phyloP scores from a whole-genome alignment of 495 filamentous ascomycete genomes.

The Aspergillus bridgeri region DNA sequence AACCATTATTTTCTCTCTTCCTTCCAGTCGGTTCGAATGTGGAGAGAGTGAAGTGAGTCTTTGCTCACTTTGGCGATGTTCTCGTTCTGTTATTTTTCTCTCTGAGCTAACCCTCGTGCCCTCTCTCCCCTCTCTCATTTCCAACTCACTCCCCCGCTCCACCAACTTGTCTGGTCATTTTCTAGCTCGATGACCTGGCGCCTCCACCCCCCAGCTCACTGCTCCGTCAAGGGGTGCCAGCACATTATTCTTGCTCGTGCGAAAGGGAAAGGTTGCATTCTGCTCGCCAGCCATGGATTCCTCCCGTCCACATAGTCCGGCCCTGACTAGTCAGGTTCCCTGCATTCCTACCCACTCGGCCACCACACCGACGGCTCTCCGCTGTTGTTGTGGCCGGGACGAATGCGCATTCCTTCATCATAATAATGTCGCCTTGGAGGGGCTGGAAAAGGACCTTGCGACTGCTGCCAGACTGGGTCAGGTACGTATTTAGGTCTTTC shows the following conservation, averaged over 20 bases:
- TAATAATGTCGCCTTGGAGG: constrained; percentile 72
- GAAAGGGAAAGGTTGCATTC: constrained; percentile 9
- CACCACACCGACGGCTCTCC: constrained; percentile 28
- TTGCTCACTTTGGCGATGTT: neutral
- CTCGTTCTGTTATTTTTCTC: neutral
- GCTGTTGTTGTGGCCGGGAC: constrained; percentile 80
- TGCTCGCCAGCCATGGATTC: constrained; percentile 31
- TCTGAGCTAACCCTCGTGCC: neutral
- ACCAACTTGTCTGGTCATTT: neutral
- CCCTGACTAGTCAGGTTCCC: constrained; percentile 21
- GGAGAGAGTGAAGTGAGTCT: neutral
- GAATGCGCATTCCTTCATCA: constrained; percentile 78
- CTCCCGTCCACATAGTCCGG: constrained; percentile 29
- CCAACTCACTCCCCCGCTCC: neutral
- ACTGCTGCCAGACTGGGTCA: constrained; percentile 84
- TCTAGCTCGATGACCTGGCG: constrained; percentile 10
- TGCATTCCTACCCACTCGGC: constrained; percentile 42
- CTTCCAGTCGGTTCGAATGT: neutral
- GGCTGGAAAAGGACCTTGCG: constrained; percentile 80
- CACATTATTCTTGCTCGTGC: constrained; percentile 18
- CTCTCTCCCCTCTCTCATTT: neutral
- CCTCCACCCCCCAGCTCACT: constrained; percentile 11
- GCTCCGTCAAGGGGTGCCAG: constrained; percentile 18
- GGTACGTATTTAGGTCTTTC: constrained; percentile 50
- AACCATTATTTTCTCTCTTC: neutral